Evolutionary conservation across 805 yeast species (phyloP).

Genomic region (Brettanomyces custersianus): DNA sequence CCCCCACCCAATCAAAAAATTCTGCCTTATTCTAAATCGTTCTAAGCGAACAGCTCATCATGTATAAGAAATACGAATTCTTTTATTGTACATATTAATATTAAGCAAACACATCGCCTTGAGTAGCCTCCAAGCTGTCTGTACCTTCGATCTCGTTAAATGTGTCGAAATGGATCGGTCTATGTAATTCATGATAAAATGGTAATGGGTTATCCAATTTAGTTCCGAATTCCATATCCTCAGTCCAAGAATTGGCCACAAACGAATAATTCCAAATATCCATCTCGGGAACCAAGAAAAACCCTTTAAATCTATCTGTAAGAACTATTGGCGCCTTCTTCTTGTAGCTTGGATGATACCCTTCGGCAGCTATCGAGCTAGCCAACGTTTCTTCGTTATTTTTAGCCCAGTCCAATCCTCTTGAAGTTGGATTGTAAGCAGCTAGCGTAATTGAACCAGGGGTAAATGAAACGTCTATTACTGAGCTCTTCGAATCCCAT

Average conservation of each 20-base stretch:
- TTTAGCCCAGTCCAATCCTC: conserved; percentile 75
- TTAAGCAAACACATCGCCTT: conserved; percentile 53
- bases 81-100: too few relatives aligned
- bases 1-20: too few relatives aligned
- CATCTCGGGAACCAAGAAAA: conserved; percentile 76
- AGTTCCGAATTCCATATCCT: conserved; percentile 48
- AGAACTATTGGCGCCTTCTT: conserved; percentile 58
- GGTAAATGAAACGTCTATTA: conserved; percentile 60
- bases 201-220: conserved; percentile 73
- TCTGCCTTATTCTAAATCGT: too few relatives aligned
- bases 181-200: conserved; percentile 78
- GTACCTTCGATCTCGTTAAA: conserved; percentile 59
- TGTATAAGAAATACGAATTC: too few relatives aligned
- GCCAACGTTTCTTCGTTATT: conserved; percentile 48
- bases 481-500: conserved; percentile 39
- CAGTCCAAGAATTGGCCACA: conserved; percentile 75
- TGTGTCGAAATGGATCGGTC: conserved; percentile 78
- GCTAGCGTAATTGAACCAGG: conserved; percentile 80
- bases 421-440: conserved; percentile 50
- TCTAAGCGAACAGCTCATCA: too few relatives aligned
- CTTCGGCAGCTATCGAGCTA: conserved; percentile 57
- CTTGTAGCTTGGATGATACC: conserved; percentile 55
- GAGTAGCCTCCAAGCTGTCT: conserved; percentile 50
- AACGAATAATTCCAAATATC: conserved; percentile 88
- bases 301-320: conserved; percentile 70